Evolutionary conservation across 164 flowering plant species (phyloP).

Genomic region (Akebia trifoliata): DNA sequence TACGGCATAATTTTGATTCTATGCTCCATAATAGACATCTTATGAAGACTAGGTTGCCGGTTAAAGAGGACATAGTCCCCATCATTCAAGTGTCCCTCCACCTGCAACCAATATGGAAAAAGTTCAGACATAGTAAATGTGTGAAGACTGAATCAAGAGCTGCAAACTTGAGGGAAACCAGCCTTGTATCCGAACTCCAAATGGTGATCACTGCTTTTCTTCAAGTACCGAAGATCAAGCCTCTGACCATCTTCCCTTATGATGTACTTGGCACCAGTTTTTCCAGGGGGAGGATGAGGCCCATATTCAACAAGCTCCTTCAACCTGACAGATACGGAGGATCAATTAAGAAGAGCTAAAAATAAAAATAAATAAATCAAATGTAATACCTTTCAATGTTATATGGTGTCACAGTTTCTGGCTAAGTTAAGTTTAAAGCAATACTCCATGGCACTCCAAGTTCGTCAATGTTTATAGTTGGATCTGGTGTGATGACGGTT

Average conservation of each 20-base stretch:
- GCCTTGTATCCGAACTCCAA: slow-evolving; percentile 98
- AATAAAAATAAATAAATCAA: neutral
- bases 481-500: slow-evolving; percentile 98
- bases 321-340: slow-evolving; percentile 41
- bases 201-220: slow-evolving; percentile 97
- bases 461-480: slow-evolving; percentile 93
- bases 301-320: slow-evolving; percentile 99
- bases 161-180: neutral
- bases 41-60: slow-evolving; percentile 97
- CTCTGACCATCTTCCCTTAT: slow-evolving; percentile 98
- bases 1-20: slow-evolving; percentile 99
- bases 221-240: slow-evolving; percentile 96
- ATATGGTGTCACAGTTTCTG: slow-evolving; percentile 98
- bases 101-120: slow-evolving; percentile 41
- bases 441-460: slow-evolving; percentile 99
- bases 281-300: slow-evolving; percentile 99
- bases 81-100: slow-evolving; percentile 92
- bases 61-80: slow-evolving; percentile 96
- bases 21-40: slow-evolving; percentile 99
- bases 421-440: slow-evolving; percentile 92
- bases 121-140: neutral
- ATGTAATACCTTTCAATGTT: slow-evolving; percentile 83
- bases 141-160: neutral
- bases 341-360: neutral
- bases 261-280: slow-evolving; percentile 98